These are phyloP conservation scores for Forsythia viridissima DNA, from an alignment of 257 asterid species.

Conservation along the genomic window DNA sequence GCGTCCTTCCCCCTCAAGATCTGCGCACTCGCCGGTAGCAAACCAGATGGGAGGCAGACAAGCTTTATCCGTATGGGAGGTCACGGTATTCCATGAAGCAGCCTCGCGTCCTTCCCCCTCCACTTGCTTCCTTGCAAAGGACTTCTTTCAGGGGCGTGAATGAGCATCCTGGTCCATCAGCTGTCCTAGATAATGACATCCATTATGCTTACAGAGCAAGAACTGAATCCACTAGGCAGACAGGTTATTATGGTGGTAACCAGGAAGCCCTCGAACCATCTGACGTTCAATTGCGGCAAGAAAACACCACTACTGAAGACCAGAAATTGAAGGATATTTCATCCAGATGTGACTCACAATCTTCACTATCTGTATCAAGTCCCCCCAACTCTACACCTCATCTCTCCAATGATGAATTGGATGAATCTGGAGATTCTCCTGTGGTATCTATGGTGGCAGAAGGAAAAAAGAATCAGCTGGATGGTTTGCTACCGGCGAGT, in stretches of 20 bases:
- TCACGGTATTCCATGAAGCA: conserved; percentile 86
- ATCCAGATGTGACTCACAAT: conserved; percentile 84
- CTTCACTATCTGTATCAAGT: conserved; percentile 94
- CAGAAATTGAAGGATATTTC: conserved; percentile 42
- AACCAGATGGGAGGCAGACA: conserved; percentile 70
- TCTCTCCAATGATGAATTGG: conserved; percentile 92
- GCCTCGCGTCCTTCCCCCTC: conserved; percentile 97
- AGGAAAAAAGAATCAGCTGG: conserved; percentile 39
- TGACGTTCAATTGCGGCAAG: conserved; percentile 46
- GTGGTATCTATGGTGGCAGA: conserved; percentile 47
- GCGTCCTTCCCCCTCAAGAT: too few species aligned
- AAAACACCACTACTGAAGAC: conserved; percentile 42
- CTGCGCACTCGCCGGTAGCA: too few species aligned
- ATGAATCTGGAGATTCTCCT: conserved; percentile 76
- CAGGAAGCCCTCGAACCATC: conserved; percentile 53
- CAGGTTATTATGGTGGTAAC: conserved; percentile 51
- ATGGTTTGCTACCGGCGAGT: too few species aligned
- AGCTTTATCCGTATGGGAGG: conserved; percentile 70
- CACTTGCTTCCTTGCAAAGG: conserved; percentile 62
- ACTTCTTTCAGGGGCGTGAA: conserved; percentile 44
- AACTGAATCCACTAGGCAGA: conserved; percentile 46
- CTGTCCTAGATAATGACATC: conserved; percentile 41
- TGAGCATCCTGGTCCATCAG: conserved; percentile 50
- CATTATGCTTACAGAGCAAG: conserved; percentile 41
- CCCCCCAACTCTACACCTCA: conserved; percentile 96